A percentile compares a stretch with the other conserved stretches of the same genome.
These are phyloP conservation scores for Massariosphaeria phaeospora DNA, from an alignment of 495 filamentous ascomycete species.

Conservation along the genomic window DNA sequence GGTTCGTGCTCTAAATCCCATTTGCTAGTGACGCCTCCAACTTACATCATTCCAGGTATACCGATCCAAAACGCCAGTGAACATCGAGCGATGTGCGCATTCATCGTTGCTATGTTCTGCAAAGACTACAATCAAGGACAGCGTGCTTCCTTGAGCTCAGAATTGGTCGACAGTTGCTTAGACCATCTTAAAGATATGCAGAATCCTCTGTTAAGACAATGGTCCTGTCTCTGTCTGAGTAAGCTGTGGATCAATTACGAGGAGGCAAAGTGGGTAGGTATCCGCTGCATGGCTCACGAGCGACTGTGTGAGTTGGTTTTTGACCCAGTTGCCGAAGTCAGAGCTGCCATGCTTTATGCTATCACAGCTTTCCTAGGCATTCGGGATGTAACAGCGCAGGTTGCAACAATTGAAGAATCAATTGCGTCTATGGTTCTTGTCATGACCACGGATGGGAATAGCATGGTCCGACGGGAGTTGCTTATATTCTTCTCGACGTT, in stretches of 20 bases:
- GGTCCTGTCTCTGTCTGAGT: slow-evolving; percentile 94
- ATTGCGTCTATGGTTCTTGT: slow-evolving; percentile 78
- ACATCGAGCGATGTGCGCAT: slow-evolving; percentile 98
- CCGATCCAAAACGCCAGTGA: slow-evolving; percentile 80
- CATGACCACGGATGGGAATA: slow-evolving; percentile 86
- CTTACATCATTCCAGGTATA: slow-evolving; percentile 39
- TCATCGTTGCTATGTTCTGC: slow-evolving; percentile 95
- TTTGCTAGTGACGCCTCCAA: background rate
- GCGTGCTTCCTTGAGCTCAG: slow-evolving; percentile 75
- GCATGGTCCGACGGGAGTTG: slow-evolving; percentile 86
- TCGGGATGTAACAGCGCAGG: slow-evolving; percentile 84
- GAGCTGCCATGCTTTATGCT: slow-evolving; percentile 87
- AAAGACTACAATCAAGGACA: slow-evolving; percentile 87
- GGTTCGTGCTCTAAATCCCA: slow-evolving; percentile 40
- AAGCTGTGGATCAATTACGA: slow-evolving; percentile 88
- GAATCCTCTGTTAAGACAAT: slow-evolving; percentile 86
- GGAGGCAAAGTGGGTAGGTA: slow-evolving; percentile 91
- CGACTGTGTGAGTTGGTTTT: slow-evolving; percentile 73
- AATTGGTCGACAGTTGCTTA: slow-evolving; percentile 79
- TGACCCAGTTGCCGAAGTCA: slow-evolving; percentile 92
- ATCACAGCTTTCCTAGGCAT: slow-evolving; percentile 92
- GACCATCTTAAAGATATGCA: slow-evolving; percentile 74
- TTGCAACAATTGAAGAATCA: slow-evolving; percentile 81
- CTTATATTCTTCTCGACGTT: slow-evolving; percentile 91
- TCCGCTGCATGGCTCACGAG: slow-evolving; percentile 70